Percentiles rank a stretch among this genome's conserved stretches.
phyloP scores from a whole-genome alignment of 371 early-diverging fungal species.

The Mortierella sp. region DNA sequence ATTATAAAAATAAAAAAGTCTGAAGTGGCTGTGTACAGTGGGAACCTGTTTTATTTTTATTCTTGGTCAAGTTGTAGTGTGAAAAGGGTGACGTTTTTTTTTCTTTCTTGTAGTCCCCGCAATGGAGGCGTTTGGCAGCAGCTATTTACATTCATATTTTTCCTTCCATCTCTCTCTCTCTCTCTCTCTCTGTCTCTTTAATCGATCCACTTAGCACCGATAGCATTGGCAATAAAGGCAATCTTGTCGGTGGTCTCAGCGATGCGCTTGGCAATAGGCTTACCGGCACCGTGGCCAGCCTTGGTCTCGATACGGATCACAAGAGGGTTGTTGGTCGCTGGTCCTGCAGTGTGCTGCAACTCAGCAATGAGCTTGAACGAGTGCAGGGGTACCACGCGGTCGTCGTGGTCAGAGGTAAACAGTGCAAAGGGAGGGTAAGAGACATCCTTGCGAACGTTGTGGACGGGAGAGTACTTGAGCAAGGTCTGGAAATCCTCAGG shows the following conservation, averaged over 20 bases:
- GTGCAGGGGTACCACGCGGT: constrained; percentile 66
- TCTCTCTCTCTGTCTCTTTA: constrained; percentile 5
- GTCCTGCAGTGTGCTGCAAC: constrained; percentile 66
- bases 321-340: constrained; percentile 65
- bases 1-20: background rate
- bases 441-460: constrained; percentile 64
- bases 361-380: constrained; percentile 75
- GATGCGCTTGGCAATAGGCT: constrained; percentile 71
- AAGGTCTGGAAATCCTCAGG: constrained; percentile 61
- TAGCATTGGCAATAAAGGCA: constrained; percentile 63
- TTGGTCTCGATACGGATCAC: constrained; percentile 73
- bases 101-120: too few relatives aligned
- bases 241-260: constrained; percentile 71
- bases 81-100: too few relatives aligned
- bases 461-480: constrained; percentile 73
- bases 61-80: background rate
- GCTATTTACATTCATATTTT: background rate
- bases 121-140: background rate
- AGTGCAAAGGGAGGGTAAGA: constrained; percentile 66
- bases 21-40: background rate
- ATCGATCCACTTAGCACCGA: constrained; percentile 59
- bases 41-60: background rate
- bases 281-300: constrained; percentile 82
- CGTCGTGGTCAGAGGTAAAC: constrained; percentile 65
- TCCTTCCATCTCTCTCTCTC: too few relatives aligned